Base-by-base conservation (phyloP, 2,329 filamentous ascomycete species). In the Colletotrichum sp. region DNA sequence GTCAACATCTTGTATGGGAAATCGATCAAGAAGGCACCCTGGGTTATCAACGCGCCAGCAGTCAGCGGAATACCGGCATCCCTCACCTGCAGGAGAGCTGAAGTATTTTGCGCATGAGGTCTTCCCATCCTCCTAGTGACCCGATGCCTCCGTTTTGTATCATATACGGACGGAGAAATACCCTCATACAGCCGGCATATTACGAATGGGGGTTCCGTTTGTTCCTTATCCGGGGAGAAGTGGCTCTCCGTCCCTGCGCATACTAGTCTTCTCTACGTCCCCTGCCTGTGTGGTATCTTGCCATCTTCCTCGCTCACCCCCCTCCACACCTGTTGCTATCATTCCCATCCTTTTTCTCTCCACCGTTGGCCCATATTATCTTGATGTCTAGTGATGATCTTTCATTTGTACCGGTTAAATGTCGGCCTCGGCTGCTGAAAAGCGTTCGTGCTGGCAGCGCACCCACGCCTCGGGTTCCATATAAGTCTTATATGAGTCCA, bases 391-490 rank as follows among this genome's bases (percentile, higher is more conserved):
- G 55, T 70, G 61, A 68, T 66, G 52, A 48, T 60, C 69, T 62
- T 77, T 79, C 77, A 79, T 80, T 78, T 79, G 75, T 66, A 48
- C 62, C 80, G 81, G 81, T 58, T 82, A 81, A 82, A 80, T 77
- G 56, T 82, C 79, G 79, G 73, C 78, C 71, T 82, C 79, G 78
- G 70, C 78, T 69, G 73, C 77, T 66, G 30, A 73, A 72, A 70
- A 76, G 68, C 62, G 70, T 70, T 67, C 48, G 58, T 66, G 65
- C 64, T 75, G 60, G 68, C 36, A 61, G 61, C 34, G 55, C 75
- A 65, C 68, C 75, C 66, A 75, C 74, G 26, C 64, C 71, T 32
- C 61, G 8, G 13, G 38, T 48, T 66, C 68, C 74, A 68, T 77
- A 71, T 76, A 74, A 76, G 70, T 64, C 78, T 77, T 76, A 74